phyloP scores from a whole-genome alignment of 306 rosid genomes.

The Gynostemma pentaphyllum region DNA sequence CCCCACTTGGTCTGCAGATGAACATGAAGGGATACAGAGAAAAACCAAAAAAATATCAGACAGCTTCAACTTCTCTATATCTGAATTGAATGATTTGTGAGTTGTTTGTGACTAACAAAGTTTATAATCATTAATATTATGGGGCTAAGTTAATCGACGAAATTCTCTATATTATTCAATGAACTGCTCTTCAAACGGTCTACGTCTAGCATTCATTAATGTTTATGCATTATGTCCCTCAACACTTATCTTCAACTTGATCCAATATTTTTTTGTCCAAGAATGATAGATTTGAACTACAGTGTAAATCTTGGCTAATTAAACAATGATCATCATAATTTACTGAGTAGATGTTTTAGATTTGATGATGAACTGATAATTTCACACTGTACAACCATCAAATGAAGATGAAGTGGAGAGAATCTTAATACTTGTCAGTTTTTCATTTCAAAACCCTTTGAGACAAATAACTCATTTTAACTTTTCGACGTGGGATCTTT shows the following conservation, averaged over 20 bases:
- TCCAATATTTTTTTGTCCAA: not conserved
- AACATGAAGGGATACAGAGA: slow-evolving; percentile 8
- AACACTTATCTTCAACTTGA: not conserved
- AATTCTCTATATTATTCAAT: not conserved
- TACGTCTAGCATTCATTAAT: not conserved
- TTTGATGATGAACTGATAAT: not conserved
- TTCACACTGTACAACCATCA: not conserved
- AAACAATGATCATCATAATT: not conserved
- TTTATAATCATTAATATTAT: not conserved
- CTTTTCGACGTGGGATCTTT: too few relatives aligned
- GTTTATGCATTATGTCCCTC: not conserved
- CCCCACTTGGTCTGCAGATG: slow-evolving; percentile 12
- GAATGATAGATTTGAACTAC: not conserved
- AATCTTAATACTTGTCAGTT: too few relatives aligned
- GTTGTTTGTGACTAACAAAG: not conserved
- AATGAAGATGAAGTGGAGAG: not conserved
- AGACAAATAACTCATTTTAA: too few relatives aligned
- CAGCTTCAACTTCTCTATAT: slow-evolving; percentile 6
- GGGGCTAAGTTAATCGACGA: slow-evolving; percentile 3
- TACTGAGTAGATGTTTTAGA: not conserved
- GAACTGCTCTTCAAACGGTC: not conserved
- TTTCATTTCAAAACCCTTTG: too few relatives aligned
- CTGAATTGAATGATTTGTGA: not conserved
- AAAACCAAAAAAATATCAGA: slow-evolving; percentile 4
- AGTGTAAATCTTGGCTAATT: not conserved